phyloP scores from a whole-genome alignment of 352 stramenopile species.

The Pythium dissimile region DNA sequence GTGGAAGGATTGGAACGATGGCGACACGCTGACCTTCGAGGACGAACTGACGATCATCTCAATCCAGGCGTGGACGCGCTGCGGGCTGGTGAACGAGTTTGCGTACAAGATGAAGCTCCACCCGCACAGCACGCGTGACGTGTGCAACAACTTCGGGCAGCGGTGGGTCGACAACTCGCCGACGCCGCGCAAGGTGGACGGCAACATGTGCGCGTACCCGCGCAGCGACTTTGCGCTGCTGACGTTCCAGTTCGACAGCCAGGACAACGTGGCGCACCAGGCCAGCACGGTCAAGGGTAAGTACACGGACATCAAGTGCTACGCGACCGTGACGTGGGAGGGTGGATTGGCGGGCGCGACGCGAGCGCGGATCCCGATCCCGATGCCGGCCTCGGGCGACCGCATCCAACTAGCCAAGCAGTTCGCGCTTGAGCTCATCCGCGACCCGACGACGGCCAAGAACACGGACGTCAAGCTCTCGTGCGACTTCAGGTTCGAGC shows the following conservation, averaged over 20 bases:
- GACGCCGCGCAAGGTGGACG: conserved; percentile 28
- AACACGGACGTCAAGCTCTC: conserved; percentile 35
- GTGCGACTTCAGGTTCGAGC: conserved; percentile 46
- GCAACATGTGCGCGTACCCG: conserved; percentile 44
- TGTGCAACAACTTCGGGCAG: conserved; percentile 15
- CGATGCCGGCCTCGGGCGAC: neutral
- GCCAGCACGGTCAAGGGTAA: conserved; percentile 22
- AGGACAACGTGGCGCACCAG: conserved; percentile 19
- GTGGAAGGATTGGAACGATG: neutral
- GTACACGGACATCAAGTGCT: neutral
- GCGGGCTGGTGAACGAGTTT: conserved; percentile 38
- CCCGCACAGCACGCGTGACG: conserved; percentile 25
- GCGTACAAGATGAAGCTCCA: conserved; percentile 51
- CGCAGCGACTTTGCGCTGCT: conserved; percentile 63
- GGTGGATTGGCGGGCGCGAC: neutral
- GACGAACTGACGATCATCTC: neutral
- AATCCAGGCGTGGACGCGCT: conserved; percentile 59
- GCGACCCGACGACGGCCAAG: conserved; percentile 32
- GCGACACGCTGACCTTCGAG: neutral
- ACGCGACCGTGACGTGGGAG: neutral
- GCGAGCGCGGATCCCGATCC: neutral
- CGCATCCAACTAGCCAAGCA: conserved; percentile 34
- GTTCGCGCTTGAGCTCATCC: conserved; percentile 45
- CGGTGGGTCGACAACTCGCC: conserved; percentile 38
- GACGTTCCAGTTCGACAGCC: conserved; percentile 55